A percentile compares a stretch with the other conserved stretches of the same genome.
Evolutionary conservation across 1,284 basidiomycete species (phyloP).

Genomic region (Heterobasidion irregulare): DNA sequence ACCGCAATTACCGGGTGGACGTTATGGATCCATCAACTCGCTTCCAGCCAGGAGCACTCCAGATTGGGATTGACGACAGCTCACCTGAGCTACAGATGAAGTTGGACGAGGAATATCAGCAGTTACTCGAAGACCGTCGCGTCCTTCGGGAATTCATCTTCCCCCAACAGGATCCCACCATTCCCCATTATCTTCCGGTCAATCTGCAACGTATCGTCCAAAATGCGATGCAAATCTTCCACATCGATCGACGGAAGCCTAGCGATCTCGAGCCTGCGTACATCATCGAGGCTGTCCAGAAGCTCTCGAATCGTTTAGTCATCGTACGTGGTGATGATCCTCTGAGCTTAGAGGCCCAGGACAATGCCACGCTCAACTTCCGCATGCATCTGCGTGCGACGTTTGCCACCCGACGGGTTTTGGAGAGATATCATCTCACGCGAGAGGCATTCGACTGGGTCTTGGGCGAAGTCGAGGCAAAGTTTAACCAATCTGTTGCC

Average conservation of each 20-base stretch:
- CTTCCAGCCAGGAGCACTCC: constrained; percentile 75
- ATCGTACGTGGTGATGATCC: constrained; percentile 84
- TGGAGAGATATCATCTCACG: constrained; percentile 84
- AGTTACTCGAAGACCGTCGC: constrained; percentile 71
- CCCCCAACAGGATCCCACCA: constrained; percentile 65
- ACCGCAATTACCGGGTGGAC: constrained; percentile 88
- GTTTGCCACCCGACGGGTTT: constrained; percentile 75
- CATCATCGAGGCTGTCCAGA: constrained; percentile 75
- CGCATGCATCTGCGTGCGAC: constrained; percentile 88
- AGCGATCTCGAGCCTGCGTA: constrained; percentile 88
- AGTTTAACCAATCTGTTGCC: constrained; percentile 87
- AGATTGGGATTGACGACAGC: constrained; percentile 90
- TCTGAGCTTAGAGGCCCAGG: constrained; percentile 72
- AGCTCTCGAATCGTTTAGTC: constrained; percentile 63
- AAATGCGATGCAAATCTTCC: constrained; percentile 96
- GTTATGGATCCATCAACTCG: constrained; percentile 77
- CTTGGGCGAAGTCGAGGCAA: constrained; percentile 90
- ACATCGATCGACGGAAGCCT: constrained; percentile 89
- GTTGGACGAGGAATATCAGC: constrained; percentile 84
- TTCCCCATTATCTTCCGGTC: constrained; percentile 81
- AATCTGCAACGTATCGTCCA: constrained; percentile 93
- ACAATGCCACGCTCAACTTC: constrained; percentile 90
- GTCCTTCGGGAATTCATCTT: constrained; percentile 82
- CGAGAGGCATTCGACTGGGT: constrained; percentile 97
- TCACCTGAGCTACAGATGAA: constrained; percentile 86